Conservation (phyloP, 345 rosid species). For the Populus simonii region DNA sequence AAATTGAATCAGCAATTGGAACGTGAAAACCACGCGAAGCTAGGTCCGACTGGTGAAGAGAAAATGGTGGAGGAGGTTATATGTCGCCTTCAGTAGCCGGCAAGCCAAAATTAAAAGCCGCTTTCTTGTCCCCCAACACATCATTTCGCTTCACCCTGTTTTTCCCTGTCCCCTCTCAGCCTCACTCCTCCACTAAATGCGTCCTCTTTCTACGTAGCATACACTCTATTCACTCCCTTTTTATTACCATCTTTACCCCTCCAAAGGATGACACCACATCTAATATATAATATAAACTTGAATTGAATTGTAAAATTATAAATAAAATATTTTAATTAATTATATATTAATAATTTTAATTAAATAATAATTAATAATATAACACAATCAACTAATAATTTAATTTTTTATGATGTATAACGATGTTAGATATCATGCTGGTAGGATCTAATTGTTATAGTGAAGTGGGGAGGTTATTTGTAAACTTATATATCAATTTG, state of each 20-base stretch:
- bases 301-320: too few species aligned
- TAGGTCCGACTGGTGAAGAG: conserved; percentile 1
- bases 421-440: too few species aligned
- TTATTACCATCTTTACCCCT: not conserved
- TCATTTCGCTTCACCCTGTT: conserved; percentile 39
- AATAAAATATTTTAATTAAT: too few species aligned
- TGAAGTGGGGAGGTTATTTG: too few species aligned
- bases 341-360: too few species aligned
- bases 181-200: conserved; percentile 1
- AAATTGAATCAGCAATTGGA: not conserved
- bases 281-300: too few species aligned
- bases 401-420: too few species aligned
- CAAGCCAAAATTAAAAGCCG: conserved; percentile 44
- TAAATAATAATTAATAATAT: too few species aligned
- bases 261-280: too few species aligned
- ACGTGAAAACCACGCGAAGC: not conserved
- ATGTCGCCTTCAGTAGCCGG: conserved; percentile 43
- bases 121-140: conserved; percentile 50
- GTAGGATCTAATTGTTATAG: too few species aligned
- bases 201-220: conserved; percentile 12
- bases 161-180: conserved; percentile 37
- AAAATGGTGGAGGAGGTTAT: conserved; percentile 20
- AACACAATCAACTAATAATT: too few species aligned
- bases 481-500: too few species aligned
- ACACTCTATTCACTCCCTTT: not conserved